Evolutionary conservation across 108 stramenopile genomes (phyloP).

Genomic region (Parmales sp.): DNA sequence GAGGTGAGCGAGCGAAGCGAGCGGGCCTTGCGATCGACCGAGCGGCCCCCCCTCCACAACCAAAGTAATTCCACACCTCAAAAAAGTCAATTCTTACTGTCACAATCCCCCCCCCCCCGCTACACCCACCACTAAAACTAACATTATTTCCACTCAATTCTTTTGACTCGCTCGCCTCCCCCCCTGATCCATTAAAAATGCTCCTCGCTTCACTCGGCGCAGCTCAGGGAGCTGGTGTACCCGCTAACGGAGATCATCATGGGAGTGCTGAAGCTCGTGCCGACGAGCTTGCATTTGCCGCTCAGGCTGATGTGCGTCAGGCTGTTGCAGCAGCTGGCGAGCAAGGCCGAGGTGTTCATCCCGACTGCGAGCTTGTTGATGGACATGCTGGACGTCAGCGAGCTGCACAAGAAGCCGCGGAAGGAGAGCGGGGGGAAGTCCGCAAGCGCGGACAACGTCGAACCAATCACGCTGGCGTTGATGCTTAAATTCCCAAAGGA

Average conservation of each 20-base stretch:
- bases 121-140: no score
- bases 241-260: constrained; percentile 78
- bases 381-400: constrained; percentile 70
- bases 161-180: no score
- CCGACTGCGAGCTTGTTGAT: constrained; percentile 74
- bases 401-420: constrained; percentile 61
- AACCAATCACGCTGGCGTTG: constrained; percentile 38
- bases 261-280: constrained; percentile 56
- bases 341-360: constrained; percentile 70
- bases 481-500: constrained; percentile 65
- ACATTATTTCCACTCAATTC: no score
- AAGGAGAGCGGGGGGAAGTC: constrained; percentile 36
- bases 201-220: no score
- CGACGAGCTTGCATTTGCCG: constrained; percentile 69
- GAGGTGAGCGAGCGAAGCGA: constrained; percentile 37
- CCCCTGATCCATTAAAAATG: no score
- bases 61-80: no score
- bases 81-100: no score
- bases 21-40: no score
- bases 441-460: constrained; percentile 11
- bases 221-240: constrained; percentile 70
- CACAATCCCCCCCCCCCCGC: no score
- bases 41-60: no score
- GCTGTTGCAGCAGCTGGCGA: constrained; percentile 81
- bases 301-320: constrained; percentile 82